Conservation (phyloP, 23 red algal genomes). For the Rhodosorus marinus region DNA sequence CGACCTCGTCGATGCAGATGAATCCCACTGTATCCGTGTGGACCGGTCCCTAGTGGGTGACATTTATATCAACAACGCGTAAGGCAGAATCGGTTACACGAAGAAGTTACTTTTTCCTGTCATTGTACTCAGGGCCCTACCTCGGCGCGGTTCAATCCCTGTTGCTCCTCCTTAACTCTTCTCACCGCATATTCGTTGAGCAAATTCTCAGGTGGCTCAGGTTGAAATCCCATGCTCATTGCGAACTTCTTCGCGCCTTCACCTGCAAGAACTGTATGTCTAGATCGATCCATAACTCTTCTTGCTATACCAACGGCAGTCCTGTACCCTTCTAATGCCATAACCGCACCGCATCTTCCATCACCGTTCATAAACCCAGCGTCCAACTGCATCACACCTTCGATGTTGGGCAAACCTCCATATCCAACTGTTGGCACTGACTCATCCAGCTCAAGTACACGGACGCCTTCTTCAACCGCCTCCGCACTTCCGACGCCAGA, state of each 20-base stretch:
- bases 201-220: not conserved
- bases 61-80: no score
- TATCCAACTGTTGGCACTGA: conserved; percentile 67
- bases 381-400: conserved; percentile 54
- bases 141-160: no score
- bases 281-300: conserved; percentile 11
- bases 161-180: conserved; percentile 8
- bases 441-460: conserved; percentile 35
- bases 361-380: conserved; percentile 40
- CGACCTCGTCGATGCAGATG: conserved; percentile 18
- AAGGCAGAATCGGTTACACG: no score
- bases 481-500: not conserved
- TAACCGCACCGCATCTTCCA: conserved; percentile 35
- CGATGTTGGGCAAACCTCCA: conserved; percentile 57
- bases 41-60: no score
- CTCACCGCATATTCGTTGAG: conserved; percentile 11
- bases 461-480: conserved; percentile 38
- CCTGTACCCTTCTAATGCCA: conserved; percentile 23
- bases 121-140: no score
- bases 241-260: conserved; percentile 49
- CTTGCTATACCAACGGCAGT: conserved; percentile 42
- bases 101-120: no score
- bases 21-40: conserved; percentile 83
- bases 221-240: conserved; percentile 9
- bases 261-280: conserved; percentile 39